Evolutionary conservation across 176 grass and related monocot genomes (phyloP).

Genomic region (Oryza meyeriana): DNA sequence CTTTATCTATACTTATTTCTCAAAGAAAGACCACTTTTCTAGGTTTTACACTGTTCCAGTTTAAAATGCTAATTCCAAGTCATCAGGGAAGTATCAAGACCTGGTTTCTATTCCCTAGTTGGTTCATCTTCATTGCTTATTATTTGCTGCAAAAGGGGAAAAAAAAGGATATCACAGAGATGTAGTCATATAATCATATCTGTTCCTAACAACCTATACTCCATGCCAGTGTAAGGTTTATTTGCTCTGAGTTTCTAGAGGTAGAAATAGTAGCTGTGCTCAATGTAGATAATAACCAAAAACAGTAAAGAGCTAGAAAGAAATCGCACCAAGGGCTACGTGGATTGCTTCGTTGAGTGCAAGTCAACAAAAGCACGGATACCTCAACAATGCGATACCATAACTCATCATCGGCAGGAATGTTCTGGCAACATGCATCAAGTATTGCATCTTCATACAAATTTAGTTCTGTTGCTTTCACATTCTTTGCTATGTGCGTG

Average conservation of each 20-base stretch:
- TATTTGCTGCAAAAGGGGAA: slow-evolving; percentile 3
- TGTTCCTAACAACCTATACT: not conserved
- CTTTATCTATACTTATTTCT: not conserved
- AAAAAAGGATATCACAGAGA: not conserved
- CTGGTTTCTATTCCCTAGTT: not conserved
- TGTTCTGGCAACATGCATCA: slow-evolving; percentile 76
- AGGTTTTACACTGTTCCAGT: not conserved
- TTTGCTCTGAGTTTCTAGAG: not conserved
- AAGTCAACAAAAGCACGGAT: slow-evolving; percentile 69
- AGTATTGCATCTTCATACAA: slow-evolving; percentile 88
- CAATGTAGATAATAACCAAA: not conserved
- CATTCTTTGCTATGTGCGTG: slow-evolving; percentile 70
- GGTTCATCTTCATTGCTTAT: not conserved
- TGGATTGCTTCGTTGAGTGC: slow-evolving; percentile 65
- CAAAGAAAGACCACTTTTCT: not conserved
- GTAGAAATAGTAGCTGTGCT: slow-evolving; percentile 2
- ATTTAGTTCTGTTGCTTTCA: slow-evolving; percentile 74
- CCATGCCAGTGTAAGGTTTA: not conserved
- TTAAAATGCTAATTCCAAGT: not conserved
- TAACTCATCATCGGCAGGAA: slow-evolving; percentile 67
- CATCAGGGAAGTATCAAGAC: not conserved
- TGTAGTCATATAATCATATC: not conserved
- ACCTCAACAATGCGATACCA: slow-evolving; percentile 69
- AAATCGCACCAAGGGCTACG: slow-evolving; percentile 67
- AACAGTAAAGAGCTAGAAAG: not conserved